phyloP scores from a whole-genome alignment of 352 stramenopile species.

The Pythium grandisporangium region DNA sequence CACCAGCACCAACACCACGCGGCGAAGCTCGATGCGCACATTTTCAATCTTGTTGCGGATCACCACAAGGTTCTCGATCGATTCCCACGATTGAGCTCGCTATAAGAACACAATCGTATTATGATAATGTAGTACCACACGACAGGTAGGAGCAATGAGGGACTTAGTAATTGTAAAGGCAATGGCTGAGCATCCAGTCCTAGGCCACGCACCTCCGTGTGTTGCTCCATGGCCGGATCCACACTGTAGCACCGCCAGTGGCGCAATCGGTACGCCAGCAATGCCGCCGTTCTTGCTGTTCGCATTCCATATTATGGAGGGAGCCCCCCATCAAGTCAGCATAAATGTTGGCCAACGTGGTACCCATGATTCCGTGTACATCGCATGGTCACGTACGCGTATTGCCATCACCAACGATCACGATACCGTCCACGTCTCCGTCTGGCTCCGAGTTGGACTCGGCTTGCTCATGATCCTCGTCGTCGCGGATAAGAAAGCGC shows the following conservation, averaged over 20 bases:
- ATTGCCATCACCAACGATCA: constrained; percentile 73
- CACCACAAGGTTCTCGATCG: constrained; percentile 58
- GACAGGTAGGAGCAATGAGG: too few species aligned
- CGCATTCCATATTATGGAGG: background rate
- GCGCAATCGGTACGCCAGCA: constrained; percentile 67
- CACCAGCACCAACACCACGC: constrained; percentile 64
- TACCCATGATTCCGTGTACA: too few species aligned
- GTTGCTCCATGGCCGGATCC: constrained; percentile 66
- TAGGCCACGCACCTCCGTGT: constrained; percentile 13
- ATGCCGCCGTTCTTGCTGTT: constrained; percentile 56
- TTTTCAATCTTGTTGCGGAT: constrained; percentile 82
- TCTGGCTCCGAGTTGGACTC: too few species aligned
- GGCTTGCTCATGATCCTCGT: background rate
- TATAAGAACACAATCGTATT: constrained; percentile 11
- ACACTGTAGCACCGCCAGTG: constrained; percentile 75
- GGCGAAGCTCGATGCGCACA: constrained; percentile 45
- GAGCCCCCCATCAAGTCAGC: background rate
- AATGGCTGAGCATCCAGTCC: background rate
- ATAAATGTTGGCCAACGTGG: too few species aligned
- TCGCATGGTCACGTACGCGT: constrained; percentile 33
- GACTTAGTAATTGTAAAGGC: too few species aligned
- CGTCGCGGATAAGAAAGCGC: constrained; percentile 37
- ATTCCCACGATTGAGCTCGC: constrained; percentile 33
- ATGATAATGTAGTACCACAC: too few species aligned
- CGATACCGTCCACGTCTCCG: constrained; percentile 41